These are phyloP conservation scores for Globisporangium solare DNA, from an alignment of 352 stramenopile species.

Conservation along the genomic window DNA sequence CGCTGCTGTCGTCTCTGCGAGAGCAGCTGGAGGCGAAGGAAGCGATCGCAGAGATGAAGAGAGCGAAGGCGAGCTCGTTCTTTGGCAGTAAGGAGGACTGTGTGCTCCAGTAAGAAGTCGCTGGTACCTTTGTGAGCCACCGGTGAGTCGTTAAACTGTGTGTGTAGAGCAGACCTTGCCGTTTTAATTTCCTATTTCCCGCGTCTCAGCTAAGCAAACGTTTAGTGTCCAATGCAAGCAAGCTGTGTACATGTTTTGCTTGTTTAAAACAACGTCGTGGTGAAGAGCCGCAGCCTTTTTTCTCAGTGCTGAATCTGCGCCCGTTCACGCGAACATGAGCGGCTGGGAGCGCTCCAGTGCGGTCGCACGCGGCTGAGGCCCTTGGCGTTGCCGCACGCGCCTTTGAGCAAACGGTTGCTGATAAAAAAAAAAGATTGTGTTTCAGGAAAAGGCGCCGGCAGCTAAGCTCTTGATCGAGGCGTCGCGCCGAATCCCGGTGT, in stretches of 20 bases:
- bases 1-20: slow-evolving; percentile 37
- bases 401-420: too few species aligned
- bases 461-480: too few species aligned
- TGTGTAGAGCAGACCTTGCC: too few species aligned
- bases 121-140: too few species aligned
- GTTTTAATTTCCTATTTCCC: too few species aligned
- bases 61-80: slow-evolving; percentile 32
- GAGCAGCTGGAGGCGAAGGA: slow-evolving; percentile 55
- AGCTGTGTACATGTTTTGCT: too few species aligned
- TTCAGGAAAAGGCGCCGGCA: too few species aligned
- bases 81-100: slow-evolving; percentile 50
- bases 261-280: background rate
- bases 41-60: slow-evolving; percentile 28
- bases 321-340: slow-evolving; percentile 3
- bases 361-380: background rate
- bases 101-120: slow-evolving; percentile 31
- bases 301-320: background rate
- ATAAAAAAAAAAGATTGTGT: too few species aligned
- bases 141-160: too few species aligned
- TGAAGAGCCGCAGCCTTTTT: slow-evolving; percentile 1
- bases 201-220: too few species aligned
- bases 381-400: background rate
- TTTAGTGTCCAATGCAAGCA: too few species aligned
- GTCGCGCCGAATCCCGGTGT: too few species aligned
- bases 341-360: slow-evolving; percentile 1